phyloP scores from a whole-genome alignment of 495 filamentous ascomycete genomes.

The Massariosphaeria phaeospora region DNA sequence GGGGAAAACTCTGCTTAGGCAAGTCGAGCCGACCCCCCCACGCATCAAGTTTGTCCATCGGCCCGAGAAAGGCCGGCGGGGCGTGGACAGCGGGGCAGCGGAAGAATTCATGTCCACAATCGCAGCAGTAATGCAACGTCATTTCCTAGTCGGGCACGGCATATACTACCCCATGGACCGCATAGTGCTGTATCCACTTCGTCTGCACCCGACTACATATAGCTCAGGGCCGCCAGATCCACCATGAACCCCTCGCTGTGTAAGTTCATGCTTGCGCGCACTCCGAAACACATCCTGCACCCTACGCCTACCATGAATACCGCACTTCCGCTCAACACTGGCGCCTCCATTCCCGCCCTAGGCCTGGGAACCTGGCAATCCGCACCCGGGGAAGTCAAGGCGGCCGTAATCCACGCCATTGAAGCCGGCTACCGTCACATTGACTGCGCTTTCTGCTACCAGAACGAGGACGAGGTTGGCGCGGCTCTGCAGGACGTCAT shows the following conservation, averaged over 20 bases:
- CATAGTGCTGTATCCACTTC: too few species aligned
- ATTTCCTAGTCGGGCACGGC: too few species aligned
- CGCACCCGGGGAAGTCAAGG: conserved; percentile 53
- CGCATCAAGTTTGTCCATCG: too few species aligned
- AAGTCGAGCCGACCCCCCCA: too few species aligned
- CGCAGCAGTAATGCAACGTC: too few species aligned
- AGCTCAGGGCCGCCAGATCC: not conserved
- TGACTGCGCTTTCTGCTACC: conserved; percentile 41
- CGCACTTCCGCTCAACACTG: conserved; percentile 69
- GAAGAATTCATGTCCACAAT: too few species aligned
- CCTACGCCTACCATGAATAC: conserved; percentile 38
- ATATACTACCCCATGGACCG: too few species aligned
- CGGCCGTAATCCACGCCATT: conserved; percentile 39
- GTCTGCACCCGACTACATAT: conserved; percentile 9
- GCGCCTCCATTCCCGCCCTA: conserved; percentile 67
- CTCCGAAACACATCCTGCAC: conserved; percentile 34
- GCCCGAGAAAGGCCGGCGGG: too few species aligned
- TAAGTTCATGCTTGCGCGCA: conserved; percentile 37
- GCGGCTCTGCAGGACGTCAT: conserved; percentile 61
- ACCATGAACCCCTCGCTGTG: conserved; percentile 37
- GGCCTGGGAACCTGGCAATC: conserved; percentile 74
- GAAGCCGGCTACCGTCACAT: conserved; percentile 41
- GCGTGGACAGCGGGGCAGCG: too few species aligned
- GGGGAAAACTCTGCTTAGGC: too few species aligned
- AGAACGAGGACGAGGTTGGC: conserved; percentile 49